Evolutionary conservation across 83 land plant genomes (phyloP), one percentile per base, ranked within the genome.

Genomic region (Thuja plicata): DNA sequence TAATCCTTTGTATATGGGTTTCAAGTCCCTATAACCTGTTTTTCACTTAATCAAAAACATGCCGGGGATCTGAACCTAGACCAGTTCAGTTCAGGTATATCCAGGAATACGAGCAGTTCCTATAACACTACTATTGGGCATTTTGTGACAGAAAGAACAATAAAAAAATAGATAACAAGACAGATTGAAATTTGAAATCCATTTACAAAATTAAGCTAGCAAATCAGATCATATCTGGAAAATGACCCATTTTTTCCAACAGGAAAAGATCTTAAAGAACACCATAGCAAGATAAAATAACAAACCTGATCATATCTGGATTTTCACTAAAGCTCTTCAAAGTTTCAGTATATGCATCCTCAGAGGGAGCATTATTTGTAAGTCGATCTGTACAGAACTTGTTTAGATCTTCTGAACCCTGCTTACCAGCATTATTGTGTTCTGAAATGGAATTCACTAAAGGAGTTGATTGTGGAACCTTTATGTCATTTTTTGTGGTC

Each of bases 261-360:
- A 84, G 35, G 9, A 30, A 16, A 84, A 35, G 60, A 84, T 13
- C 54, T 4, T 30, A 32, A 50, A 52, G 15, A 16, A 54, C 34
- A 84, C 24, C 24, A 1, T 5, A 52, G 40, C 40, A 52, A 84
- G 10, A 84, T 16, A 30, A 15, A 12, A 5, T 50, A 54, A 89
- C 60, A 70, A 78, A 96, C 99, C 98, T 97, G 78, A 97, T 66
- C 88, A 95, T 88, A 60, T 94, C 97, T 34, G 99, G 97, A 81
- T 98, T 94, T 80, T 94, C 93, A 87, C 90, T 92, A 84, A 96
- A 46, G 34, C 87, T 90, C 50, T 87, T 90, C 77, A 94, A 74
- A 48, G 11, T 54, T 11, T 91, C 93, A 8, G 89, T 27, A 88
- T 89, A 89, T 35, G 40, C 32, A n/a, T 85, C 66, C 62, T 8